phyloP scores from a whole-genome alignment of 805 yeast species.

The Kodamaea hsintzibuensis region DNA sequence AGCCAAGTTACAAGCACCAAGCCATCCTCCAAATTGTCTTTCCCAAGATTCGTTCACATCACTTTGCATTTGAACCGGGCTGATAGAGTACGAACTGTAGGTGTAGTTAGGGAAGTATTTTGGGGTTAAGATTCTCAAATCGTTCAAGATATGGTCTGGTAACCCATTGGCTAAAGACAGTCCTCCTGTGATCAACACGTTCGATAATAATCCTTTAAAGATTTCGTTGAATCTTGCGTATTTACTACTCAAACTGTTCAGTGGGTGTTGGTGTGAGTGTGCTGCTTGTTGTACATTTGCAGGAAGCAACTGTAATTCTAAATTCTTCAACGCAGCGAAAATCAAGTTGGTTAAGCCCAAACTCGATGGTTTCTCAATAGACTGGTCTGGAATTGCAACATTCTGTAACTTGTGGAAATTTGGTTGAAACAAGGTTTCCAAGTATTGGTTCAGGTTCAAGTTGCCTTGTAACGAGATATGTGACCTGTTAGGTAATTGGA shows the following conservation, averaged over 20 bases:
- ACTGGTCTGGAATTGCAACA: conserved; percentile 32
- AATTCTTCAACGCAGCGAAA: conserved; percentile 34
- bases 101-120: conserved; percentile 48
- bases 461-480: conserved; percentile 48
- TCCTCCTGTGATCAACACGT: conserved; percentile 63
- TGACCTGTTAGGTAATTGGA: conserved; percentile 60
- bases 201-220: conserved; percentile 36
- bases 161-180: conserved; percentile 56
- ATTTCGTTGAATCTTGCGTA: conserved; percentile 39
- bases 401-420: conserved; percentile 47
- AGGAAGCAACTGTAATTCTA: conserved; percentile 35
- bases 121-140: conserved; percentile 47
- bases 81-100: conserved; percentile 38
- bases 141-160: conserved; percentile 54
- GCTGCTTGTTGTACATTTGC: conserved; percentile 22
- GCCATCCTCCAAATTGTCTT: conserved; percentile 62
- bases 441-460: conserved; percentile 34
- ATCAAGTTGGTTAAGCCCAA: conserved; percentile 47
- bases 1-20: conserved; percentile 72
- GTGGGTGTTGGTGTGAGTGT: conserved; percentile 15
- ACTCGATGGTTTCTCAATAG: conserved; percentile 46
- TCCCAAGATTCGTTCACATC: conserved; percentile 46
- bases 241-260: conserved; percentile 16
- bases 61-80: conserved; percentile 24
- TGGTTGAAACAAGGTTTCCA: conserved; percentile 77